Conservation (phyloP, 164 flowering plant genomes). For the Chimonanthus praecox region DNA sequence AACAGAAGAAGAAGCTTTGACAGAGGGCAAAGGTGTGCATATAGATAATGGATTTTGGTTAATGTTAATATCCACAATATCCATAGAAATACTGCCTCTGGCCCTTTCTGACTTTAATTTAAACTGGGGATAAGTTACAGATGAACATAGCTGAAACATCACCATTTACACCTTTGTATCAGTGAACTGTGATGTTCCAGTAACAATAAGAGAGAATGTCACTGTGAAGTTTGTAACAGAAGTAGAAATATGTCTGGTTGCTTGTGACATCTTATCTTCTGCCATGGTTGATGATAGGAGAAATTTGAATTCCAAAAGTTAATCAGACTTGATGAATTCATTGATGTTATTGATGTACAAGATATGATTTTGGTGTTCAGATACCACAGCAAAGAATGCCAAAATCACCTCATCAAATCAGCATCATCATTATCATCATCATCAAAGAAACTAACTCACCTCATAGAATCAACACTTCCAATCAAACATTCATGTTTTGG, state of each 20-base stretch:
- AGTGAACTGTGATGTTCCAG: background rate
- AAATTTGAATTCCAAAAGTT: no score
- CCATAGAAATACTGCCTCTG: background rate
- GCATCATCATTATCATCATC: no score
- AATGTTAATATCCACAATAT: background rate
- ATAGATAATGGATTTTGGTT: background rate
- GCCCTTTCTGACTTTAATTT: background rate
- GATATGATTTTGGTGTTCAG: no score
- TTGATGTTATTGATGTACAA: no score
- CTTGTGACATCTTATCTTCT: no score
- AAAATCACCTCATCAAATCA: no score
- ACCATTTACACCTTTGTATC: background rate
- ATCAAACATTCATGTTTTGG: background rate
- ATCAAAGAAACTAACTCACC: no score
- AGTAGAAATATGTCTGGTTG: no score
- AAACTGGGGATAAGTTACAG: background rate
- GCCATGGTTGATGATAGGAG: no score
- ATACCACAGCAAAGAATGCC: no score
- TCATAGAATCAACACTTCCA: background rate
- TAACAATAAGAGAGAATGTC: background rate
- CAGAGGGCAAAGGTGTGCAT: conserved; percentile 34
- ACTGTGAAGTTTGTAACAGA: no score
- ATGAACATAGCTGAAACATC: background rate
- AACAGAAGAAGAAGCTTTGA: conserved; percentile 23
- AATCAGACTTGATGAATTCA: no score